Conservation (phyloP, 2,329 filamentous ascomycete species). For the Ambrosiella cleistominuta region DNA sequence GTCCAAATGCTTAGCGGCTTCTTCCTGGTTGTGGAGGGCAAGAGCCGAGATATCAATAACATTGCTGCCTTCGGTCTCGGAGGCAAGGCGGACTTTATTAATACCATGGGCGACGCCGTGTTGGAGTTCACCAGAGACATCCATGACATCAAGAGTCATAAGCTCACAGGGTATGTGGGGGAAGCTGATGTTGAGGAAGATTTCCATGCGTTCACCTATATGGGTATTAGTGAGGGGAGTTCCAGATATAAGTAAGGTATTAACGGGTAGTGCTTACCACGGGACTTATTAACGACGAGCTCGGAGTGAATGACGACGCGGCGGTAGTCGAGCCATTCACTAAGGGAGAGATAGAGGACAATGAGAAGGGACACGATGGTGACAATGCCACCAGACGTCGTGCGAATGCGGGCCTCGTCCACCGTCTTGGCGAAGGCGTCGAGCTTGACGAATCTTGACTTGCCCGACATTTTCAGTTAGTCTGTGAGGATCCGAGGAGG, state of each 20-base stretch:
- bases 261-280: constrained; percentile 41
- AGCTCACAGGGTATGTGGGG: constrained; percentile 88
- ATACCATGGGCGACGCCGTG: constrained; percentile 86
- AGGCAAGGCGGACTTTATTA: constrained; percentile 67
- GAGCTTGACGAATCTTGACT: constrained; percentile 87
- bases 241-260: not conserved
- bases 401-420: constrained; percentile 90
- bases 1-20: constrained; percentile 60
- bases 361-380: constrained; percentile 80
- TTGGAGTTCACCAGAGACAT: constrained; percentile 93
- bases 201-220: constrained; percentile 92
- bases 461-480: constrained; percentile 50
- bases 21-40: constrained; percentile 27
- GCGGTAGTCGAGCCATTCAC: constrained; percentile 91
- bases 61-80: constrained; percentile 54
- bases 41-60: constrained; percentile 55
- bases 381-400: constrained; percentile 85
- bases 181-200: constrained; percentile 93
- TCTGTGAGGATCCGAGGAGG: not conserved
- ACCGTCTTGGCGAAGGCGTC: constrained; percentile 99
- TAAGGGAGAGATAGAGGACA: constrained; percentile 76
- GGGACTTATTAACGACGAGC: constrained; percentile 86
- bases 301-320: constrained; percentile 76
- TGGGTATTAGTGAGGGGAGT: constrained; percentile 14
- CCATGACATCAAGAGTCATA: constrained; percentile 94